Base-by-base conservation (phyloP, 208 protist genomes). In the Crithidia mellificae region DNA sequence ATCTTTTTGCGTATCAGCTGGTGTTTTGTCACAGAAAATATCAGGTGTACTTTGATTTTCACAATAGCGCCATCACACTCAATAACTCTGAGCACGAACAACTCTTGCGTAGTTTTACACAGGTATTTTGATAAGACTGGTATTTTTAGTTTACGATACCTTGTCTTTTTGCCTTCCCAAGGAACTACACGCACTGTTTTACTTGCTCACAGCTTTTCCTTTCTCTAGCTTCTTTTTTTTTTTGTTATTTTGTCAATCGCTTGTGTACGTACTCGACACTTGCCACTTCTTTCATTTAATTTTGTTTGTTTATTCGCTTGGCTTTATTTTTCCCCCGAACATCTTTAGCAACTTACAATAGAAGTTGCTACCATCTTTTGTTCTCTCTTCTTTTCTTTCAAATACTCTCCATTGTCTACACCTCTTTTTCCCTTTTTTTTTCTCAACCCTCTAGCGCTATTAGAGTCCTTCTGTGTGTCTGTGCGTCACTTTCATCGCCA, bases 221-320 rank as follows among this genome's bases (percentile, higher is more conserved):
- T 68, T 46, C 46, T 54, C 54, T 59, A 65, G 14, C 46, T 57
- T 54, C 11, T 39, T 52, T 63, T 61, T 59, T 55, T 15, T 58
- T 12, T 66, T 17, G 17, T 64, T 68, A 19, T 29, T 29, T 34
- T 32, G 9, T 30, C 39, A 36, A 51, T 25, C 38, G 51, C 38
- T 24, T 46, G 38, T 64, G 58, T 59, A 61, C 50, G 58, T 56
- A 67, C 43, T 29, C 22, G 51, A 52, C 43, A 63, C 43, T 63
- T 47, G n/a, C 22, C 20, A 58, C 17, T 25, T 65, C 63, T 53
- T 61, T 66, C 50, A 20, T 32, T 63, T 22, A n/a, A 44, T 47
- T 50, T 58, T 58, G 46, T 36, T n/a, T 77, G 7, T 51, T 14
- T 29, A 15, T 20, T 51, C 22, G 20, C 43, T 6, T 20, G 5